Percentiles rank a stretch among this genome's conserved stretches.
Evolutionary conservation across 106 monocot species (phyloP).

Genomic region (Agapanthus africanus): DNA sequence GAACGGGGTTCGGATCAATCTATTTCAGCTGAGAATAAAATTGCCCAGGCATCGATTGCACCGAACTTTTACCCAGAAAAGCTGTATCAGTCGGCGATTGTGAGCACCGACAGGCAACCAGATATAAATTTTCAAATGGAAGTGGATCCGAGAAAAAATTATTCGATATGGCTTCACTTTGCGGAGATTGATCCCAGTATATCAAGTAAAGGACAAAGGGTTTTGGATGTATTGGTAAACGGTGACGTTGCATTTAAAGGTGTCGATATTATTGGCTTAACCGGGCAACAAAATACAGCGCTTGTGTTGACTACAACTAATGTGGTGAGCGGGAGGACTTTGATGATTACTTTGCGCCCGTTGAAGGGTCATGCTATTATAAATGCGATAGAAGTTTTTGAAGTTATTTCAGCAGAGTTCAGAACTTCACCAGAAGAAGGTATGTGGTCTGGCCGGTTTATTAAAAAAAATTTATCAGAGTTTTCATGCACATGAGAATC

Average conservation of each 20-base stretch:
- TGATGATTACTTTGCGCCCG: conserved; percentile 60
- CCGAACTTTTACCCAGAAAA: conserved; percentile 80
- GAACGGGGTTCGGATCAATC: conserved; percentile 45
- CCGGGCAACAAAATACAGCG: conserved; percentile 55
- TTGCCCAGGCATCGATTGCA: conserved; percentile 37
- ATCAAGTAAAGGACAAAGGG: conserved; percentile 46
- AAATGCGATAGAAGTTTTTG: conserved; percentile 86
- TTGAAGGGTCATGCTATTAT: conserved; percentile 66
- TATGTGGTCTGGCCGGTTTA: conserved; percentile 15
- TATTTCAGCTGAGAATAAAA: conserved; percentile 67
- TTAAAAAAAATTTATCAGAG: background rate
- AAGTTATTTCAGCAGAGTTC: conserved; percentile 64
- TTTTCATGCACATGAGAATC: background rate
- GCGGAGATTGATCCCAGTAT: conserved; percentile 79
- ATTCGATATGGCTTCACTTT: conserved; percentile 97
- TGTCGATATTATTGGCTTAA: conserved; percentile 59
- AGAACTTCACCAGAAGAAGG: conserved; percentile 77
- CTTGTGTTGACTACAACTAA: conserved; percentile 73
- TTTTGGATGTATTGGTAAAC: conserved; percentile 82
- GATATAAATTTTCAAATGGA: conserved; percentile 65
- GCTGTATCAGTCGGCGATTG: conserved; percentile 84
- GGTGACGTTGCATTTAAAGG: conserved; percentile 54
- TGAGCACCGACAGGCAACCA: conserved; percentile 61
- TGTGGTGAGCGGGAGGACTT: conserved; percentile 48
- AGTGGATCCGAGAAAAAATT: conserved; percentile 72